Evolutionary conservation across 441 rosid species (phyloP), one percentile per base, ranked within the genome.

Genomic region (Rhodomyrtus psidioides): DNA sequence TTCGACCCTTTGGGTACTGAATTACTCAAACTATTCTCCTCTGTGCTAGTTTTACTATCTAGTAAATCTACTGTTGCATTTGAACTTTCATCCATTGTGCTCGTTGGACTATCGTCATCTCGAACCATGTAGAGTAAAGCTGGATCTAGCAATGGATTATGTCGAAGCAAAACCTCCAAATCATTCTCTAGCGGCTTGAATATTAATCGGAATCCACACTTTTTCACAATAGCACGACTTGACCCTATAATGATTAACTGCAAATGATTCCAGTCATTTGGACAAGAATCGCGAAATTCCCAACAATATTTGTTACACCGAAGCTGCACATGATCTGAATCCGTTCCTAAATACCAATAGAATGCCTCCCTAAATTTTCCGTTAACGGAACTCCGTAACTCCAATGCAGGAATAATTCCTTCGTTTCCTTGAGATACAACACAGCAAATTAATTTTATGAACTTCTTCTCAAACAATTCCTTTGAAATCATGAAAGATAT

Each of bases 161-260:
- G 34, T 27, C 14, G 65, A 59, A 14, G 65, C 2, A 59, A 59
- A 59, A 27, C 2, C 19, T 59, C 19, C 19, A 14, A 13, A n/a
- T n/a, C n/a, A n/a, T n/a, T n/a, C n/a, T n/a, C n/a, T n/a, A n/a
- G n/a, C n/a, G n/a, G n/a, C n/a, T n/a, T 59, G 17, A 14, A 59
- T 59, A 59, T 59, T n/a, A 59, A 0, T 59, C 70, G 19, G 5
- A 59, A 59, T 59, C 65, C 65, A 59, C 65, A 27, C 1, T 12
- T 27, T 6, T 59, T 59, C 34, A 59, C 62, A n/a, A 26, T 58
- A 1, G 2, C 2, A 58, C 1, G 0, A 58, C 4, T 4, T 0
- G 0, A 58, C 26, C 3, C 2, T 58, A 0, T 58, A n/a, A n/a
- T 2, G 16, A 1, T 6, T 0, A 26, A 26, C 8, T 12, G 7